Conservation (phyloP, 306 rosid genomes). For the Glycine tomentella region DNA sequence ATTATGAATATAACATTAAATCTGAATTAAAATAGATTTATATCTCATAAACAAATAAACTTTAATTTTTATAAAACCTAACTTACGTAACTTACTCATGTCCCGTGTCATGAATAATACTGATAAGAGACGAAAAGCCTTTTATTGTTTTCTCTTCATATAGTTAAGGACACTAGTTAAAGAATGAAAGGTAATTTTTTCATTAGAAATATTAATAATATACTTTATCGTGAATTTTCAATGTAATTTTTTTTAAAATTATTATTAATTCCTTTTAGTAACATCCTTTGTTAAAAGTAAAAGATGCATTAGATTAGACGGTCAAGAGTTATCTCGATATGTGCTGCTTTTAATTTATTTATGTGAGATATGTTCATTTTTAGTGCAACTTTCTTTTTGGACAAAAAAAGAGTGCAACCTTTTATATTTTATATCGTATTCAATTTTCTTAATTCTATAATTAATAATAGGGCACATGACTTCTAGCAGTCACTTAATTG, state of each 20-base stretch:
- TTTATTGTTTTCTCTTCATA: too few relatives aligned
- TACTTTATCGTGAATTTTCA: not conserved
- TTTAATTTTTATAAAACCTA: too few relatives aligned
- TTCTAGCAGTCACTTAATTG: too few relatives aligned
- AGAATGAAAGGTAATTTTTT: too few relatives aligned
- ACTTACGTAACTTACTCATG: too few relatives aligned
- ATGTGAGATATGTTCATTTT: not conserved
- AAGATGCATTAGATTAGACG: conserved; percentile 6
- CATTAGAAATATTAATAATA: not conserved
- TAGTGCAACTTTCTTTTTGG: not conserved
- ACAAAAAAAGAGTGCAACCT: not conserved
- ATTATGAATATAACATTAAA: too few relatives aligned
- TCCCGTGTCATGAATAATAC: too few relatives aligned
- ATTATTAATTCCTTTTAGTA: not conserved
- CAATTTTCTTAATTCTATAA: not conserved
- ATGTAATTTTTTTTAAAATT: not conserved
- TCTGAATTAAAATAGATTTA: too few relatives aligned
- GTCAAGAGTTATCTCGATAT: conserved; percentile 1
- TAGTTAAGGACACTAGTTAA: too few relatives aligned
- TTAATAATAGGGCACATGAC: too few relatives aligned
- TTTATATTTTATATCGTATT: not conserved
- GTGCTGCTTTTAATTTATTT: not conserved
- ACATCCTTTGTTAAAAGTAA: not conserved
- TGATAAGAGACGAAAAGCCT: not conserved
- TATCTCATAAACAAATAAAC: too few relatives aligned